Evolutionary conservation across 108 stramenopile species (phyloP), one percentile per base, ranked within the genome.

Genomic region (Discostella stelligeroides): DNA sequence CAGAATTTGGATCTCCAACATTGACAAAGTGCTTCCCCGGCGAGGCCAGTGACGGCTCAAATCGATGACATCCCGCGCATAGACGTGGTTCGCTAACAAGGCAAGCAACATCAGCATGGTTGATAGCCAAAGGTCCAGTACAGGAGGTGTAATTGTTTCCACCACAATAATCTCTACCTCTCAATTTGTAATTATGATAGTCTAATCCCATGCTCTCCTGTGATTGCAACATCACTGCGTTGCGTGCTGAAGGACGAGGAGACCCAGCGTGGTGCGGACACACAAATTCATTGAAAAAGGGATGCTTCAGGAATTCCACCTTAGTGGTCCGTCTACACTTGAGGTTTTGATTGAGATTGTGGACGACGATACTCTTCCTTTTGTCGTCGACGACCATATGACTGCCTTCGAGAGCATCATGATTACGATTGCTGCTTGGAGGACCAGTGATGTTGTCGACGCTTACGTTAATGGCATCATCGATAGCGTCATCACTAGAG

Each of bases 61-160:
- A 89, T 58, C 88, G 71, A 68, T 85, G 85, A 47, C 88, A 89
- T 10, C 88, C 88, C 4, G 88, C 81, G 40, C 88, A 89, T 23
- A 82, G 74, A n/a, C 85, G 80, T 18, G 73, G n/a, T n/a, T n/a
- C n/a, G n/a, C n/a, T n/a, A n/a, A n/a, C 27, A 45, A 63, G 62
- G 27, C 51, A n/a, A n/a, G n/a, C 12, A 23, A 21, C 11, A 59
- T 58, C 15, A 50, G 34, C 18, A 18, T 20, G 18, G 9, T 15
- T 8, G 23, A 18, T 50, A 15, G 18, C 1, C 18, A 1, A 17
- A n/a, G n/a, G n/a, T n/a, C n/a, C n/a, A n/a, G n/a, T 20, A 8
- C 23, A 20, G 18, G 20, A 20, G 7, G 15, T 8, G 18, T 3
- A 34, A 6, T 6, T 34, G 34, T 34, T 6, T 34, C 6, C 34